phyloP scores from a whole-genome alignment of 768 basidiomycete genomes.

The Cystobasidium tubakii region DNA sequence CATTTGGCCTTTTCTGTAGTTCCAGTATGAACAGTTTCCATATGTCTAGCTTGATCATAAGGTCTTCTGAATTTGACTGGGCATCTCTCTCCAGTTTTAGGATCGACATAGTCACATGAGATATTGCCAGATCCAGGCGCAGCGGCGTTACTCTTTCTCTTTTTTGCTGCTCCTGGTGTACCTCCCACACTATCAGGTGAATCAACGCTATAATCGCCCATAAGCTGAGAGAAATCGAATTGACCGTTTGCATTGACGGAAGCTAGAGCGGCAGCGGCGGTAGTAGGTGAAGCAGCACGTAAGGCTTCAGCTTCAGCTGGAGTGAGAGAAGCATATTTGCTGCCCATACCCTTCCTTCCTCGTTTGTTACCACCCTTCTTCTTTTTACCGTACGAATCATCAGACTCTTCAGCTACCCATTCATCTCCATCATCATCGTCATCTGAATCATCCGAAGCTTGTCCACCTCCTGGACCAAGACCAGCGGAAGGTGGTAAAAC shows the following conservation, averaged over 20 bases:
- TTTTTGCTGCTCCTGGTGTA: slow-evolving; percentile 1
- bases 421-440: slow-evolving; percentile 32
- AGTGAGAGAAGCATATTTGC: slow-evolving; percentile 3
- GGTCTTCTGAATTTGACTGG: slow-evolving; percentile 30
- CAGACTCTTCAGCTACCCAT: slow-evolving; percentile 28
- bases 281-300: slow-evolving; percentile 18
- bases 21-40: slow-evolving; percentile 30
- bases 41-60: slow-evolving; percentile 35
- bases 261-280: slow-evolving; percentile 14
- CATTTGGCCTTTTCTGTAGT: slow-evolving; percentile 17
- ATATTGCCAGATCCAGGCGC: slow-evolving; percentile 27
- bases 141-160: slow-evolving; percentile 17
- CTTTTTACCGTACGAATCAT: slow-evolving; percentile 30
- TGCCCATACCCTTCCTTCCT: background rate
- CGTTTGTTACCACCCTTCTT: slow-evolving; percentile 7
- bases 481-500: background rate
- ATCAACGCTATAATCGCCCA: background rate
- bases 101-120: slow-evolving; percentile 29
- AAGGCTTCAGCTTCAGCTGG: slow-evolving; percentile 14
- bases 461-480: background rate
- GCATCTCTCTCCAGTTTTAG: slow-evolving; percentile 18
- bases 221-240: slow-evolving; percentile 9
- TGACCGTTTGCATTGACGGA: background rate
- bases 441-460: background rate
- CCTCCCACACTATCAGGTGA: background rate